These are phyloP conservation scores for Ceratobasidium sp. DNA, from an alignment of 1,284 basidiomycete genomes.

Conservation along the genomic window DNA sequence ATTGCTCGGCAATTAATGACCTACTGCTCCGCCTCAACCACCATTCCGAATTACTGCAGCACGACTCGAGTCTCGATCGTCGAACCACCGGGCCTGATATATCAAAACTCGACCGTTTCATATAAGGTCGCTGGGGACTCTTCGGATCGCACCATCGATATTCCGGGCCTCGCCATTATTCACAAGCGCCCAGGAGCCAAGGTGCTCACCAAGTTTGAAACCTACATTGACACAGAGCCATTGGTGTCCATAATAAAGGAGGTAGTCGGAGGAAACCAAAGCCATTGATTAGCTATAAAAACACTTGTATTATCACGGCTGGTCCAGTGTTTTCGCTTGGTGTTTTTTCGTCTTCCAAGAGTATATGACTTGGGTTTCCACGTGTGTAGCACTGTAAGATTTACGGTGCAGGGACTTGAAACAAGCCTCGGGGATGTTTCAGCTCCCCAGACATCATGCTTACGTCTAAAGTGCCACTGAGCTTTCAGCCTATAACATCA, in stretches of 20 bases:
- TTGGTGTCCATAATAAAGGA: conserved; percentile 6
- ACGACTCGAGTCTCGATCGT: conserved; percentile 24
- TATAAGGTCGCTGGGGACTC: conserved; percentile 31
- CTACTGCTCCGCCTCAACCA: too few species aligned
- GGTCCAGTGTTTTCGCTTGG: neutral
- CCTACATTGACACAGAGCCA: conserved; percentile 25
- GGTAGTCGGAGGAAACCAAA: neutral
- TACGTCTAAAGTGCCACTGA: neutral
- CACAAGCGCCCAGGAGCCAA: conserved; percentile 17
- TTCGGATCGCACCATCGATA: conserved; percentile 1
- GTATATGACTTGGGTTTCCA: neutral
- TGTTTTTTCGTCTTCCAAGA: neutral
- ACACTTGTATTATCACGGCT: neutral
- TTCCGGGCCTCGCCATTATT: conserved; percentile 30
- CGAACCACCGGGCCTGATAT: conserved; percentile 13
- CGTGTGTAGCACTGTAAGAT: too few species aligned
- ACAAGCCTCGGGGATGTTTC: neutral
- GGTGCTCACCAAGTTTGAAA: conserved; percentile 30
- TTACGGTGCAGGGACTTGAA: neutral
- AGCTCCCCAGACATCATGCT: neutral
- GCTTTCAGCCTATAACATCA: neutral
- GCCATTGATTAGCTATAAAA: too few species aligned
- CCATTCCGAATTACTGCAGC: neutral
- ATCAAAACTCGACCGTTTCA: conserved; percentile 15
- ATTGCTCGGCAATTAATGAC: neutral